Percentiles rank a stretch among this genome's conserved stretches.
Evolutionary conservation across 1,284 basidiomycete species (phyloP).

Genomic region (Ganoderma sinense): DNA sequence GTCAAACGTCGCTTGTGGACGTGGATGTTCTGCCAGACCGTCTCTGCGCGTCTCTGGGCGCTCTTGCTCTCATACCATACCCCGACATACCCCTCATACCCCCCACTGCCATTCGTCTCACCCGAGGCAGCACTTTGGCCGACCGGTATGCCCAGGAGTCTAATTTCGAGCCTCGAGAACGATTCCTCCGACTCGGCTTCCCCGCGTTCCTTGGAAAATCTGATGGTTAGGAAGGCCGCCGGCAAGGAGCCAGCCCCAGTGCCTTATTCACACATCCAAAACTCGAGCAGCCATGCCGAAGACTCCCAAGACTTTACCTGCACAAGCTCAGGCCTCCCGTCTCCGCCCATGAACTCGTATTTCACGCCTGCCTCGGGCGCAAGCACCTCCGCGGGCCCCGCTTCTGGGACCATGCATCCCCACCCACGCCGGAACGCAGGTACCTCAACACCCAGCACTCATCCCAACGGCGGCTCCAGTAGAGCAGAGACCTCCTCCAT

Average conservation of each 20-base stretch:
- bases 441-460: not conserved
- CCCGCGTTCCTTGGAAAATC: not conserved
- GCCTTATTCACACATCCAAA: not conserved
- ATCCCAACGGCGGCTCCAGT: not conserved
- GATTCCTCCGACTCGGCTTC: not conserved
- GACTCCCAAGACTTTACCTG: not conserved
- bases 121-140: too few species aligned
- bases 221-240: constrained; percentile 2
- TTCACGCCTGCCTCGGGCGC: not conserved
- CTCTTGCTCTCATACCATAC: not conserved
- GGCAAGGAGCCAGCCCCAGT: not conserved
- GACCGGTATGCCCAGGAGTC: not conserved
- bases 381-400: not conserved
- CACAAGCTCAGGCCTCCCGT: not conserved
- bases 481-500: not conserved
- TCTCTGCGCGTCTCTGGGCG: not conserved
- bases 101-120: too few species aligned
- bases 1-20: constrained; percentile 8
- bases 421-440: not conserved
- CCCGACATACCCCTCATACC: not conserved
- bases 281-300: not conserved
- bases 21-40: not conserved
- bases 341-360: not conserved
- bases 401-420: not conserved
- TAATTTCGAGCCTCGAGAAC: not conserved